Conservation (phyloP, 495 filamentous ascomycete genomes). For the Daldinia childiae region DNA sequence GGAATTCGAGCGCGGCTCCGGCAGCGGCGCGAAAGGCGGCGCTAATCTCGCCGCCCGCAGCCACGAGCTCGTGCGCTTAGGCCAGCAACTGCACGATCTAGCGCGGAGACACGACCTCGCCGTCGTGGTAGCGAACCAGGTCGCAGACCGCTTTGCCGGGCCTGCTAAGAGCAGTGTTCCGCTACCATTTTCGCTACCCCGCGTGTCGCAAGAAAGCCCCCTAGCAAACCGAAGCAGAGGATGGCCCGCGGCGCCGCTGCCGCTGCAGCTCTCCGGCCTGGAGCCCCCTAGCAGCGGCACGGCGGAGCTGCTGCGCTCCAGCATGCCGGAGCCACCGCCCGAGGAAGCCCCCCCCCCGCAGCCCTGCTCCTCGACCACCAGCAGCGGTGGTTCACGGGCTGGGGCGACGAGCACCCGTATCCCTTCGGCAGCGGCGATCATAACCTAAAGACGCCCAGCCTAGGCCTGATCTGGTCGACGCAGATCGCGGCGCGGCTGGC, state of each 20-base stretch:
- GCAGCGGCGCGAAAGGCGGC: slow-evolving; percentile 42
- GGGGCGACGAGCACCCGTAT: slow-evolving; percentile 68
- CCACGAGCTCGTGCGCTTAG: slow-evolving; percentile 76
- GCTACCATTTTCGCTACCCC: slow-evolving; percentile 27
- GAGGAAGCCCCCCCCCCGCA: slow-evolving; percentile 50
- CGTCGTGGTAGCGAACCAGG: slow-evolving; percentile 93
- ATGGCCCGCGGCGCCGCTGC: neutral
- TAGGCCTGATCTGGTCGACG: slow-evolving; percentile 91
- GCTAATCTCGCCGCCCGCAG: slow-evolving; percentile 69
- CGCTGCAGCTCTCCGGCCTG: slow-evolving; percentile 10
- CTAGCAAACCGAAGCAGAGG: slow-evolving; percentile 43
- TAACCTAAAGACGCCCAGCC: slow-evolving; percentile 79
- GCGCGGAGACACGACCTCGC: slow-evolving; percentile 78
- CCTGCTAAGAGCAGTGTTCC: slow-evolving; percentile 20
- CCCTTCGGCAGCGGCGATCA: slow-evolving; percentile 28
- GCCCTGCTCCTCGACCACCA: slow-evolving; percentile 83
- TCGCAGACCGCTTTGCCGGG: slow-evolving; percentile 84
- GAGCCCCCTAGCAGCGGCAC: slow-evolving; percentile 39
- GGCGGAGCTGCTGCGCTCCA: slow-evolving; percentile 43
- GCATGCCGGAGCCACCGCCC: slow-evolving; percentile 37
- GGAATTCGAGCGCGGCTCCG: slow-evolving; percentile 71
- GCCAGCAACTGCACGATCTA: slow-evolving; percentile 76
- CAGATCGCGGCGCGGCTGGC: slow-evolving; percentile 85
- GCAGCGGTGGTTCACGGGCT: slow-evolving; percentile 92
- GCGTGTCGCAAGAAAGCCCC: slow-evolving; percentile 51